These are phyloP conservation scores for Leccinum truebloodii DNA, from an alignment of 768 basidiomycete genomes.

Conservation along the genomic window DNA sequence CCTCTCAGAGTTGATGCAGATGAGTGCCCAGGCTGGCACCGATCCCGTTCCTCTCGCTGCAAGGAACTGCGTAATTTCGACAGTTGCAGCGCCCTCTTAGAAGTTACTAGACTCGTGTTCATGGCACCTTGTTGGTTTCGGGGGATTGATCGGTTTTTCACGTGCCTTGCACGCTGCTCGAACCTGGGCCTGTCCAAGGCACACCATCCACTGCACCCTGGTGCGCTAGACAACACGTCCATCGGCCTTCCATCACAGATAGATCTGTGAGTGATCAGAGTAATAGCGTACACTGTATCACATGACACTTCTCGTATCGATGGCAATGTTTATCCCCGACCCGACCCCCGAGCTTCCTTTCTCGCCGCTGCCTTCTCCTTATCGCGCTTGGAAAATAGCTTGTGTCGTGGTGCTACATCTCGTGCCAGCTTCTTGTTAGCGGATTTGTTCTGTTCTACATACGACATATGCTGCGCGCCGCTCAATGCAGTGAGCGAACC, in stretches of 20 bases:
- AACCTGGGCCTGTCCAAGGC: conserved; percentile 29
- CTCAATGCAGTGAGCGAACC: conserved; percentile 83
- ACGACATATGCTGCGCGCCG: conserved; percentile 91
- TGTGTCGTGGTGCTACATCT: conserved; percentile 60
- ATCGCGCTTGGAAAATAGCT: conserved; percentile 81
- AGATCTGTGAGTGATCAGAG: conserved; percentile 16
- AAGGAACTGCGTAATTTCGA: neutral
- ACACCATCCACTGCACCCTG: conserved; percentile 17
- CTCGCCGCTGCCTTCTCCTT: conserved; percentile 63
- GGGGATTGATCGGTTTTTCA: conserved; percentile 30
- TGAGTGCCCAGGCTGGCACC: neutral
- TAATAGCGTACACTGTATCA: conserved; percentile 16
- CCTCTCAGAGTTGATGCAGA: neutral
- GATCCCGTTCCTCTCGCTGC: neutral
- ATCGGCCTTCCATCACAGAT: conserved; percentile 13
- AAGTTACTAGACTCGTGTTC: conserved; percentile 25
- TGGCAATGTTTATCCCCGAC: conserved; percentile 26
- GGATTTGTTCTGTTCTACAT: conserved; percentile 89
- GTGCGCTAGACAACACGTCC: conserved; percentile 16
- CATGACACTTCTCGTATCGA: conserved; percentile 4
- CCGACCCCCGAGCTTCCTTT: conserved; percentile 42
- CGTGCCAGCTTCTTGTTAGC: conserved; percentile 78
- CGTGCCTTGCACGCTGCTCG: conserved; percentile 25
- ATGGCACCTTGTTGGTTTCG: conserved; percentile 27
- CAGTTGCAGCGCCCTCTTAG: conserved; percentile 13